Base-by-base conservation (phyloP, 805 yeast species). In the Candida tallmaniae region DNA sequence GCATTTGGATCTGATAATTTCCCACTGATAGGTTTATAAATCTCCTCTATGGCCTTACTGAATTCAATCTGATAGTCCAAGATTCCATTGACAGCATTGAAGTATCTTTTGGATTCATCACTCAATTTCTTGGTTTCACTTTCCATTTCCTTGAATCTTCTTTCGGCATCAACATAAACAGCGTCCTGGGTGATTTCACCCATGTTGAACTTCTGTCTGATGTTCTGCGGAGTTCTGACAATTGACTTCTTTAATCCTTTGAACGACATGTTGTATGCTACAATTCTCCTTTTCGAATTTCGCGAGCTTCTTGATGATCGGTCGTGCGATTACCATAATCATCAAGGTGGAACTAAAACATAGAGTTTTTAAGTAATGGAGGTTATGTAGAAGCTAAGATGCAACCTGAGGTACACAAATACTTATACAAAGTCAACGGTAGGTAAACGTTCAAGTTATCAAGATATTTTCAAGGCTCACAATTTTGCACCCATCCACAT, bases 11-110 rank as follows among this genome's bases (percentile, higher is more conserved):
- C 97, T 11, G 93, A 79, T 55, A 84, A 68, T 42, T 88, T 79
- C 27, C 98, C 98, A 36, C 93, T 80, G 41, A 93, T 93, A 1
- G 98, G 98, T 61, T 90, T 87, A 66, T 88, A 93, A 40, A 93
- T 83, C 54, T 89, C 96, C 58, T 89, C 97, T 61, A 93, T 87
- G 3, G 95, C 90, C 52, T 82, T 83, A n/a, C 96, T 83, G 58
- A 89, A 93, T 40, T 90, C 97, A 46, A 90, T 82, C 59, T 93
- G 98, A 59, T 84, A 93, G 39, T 79, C 81, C 48, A 93, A 69
- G 95, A 93, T 88, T 28, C 90, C 95, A 52, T 85, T 87, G 36
- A 93, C 95, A 0, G 97, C 95, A 22, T 75, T 73, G 50, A 85
- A 88, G 62, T 93, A 93, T 55, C 95, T 76, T 51, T 82, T 85